These are phyloP conservation scores for Sarcomyxa edulis DNA, from an alignment of 768 basidiomycete genomes.

Conservation along the genomic window DNA sequence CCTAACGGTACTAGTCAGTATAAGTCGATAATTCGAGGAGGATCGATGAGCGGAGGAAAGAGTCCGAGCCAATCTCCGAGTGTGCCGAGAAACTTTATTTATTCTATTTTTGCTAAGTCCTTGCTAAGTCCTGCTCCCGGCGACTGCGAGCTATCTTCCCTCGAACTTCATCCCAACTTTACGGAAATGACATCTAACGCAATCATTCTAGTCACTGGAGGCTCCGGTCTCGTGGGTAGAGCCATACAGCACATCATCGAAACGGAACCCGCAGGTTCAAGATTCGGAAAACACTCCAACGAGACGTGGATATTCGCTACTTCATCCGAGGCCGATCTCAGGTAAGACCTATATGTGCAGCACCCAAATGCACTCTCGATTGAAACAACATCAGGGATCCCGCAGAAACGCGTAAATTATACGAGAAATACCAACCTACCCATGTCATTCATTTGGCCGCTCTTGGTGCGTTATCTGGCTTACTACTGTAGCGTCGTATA, in stretches of 20 bases:
- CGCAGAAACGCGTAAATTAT: conserved; percentile 64
- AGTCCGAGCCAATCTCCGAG: no score
- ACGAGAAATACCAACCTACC: conserved; percentile 89
- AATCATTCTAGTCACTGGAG: conserved; percentile 80
- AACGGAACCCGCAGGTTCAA: conserved; percentile 70
- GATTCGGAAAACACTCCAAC: conserved; percentile 68
- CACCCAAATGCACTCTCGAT: no score
- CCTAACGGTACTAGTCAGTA: no score
- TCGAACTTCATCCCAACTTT: no score
- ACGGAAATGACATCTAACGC: no score
- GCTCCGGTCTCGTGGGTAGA: conserved; percentile 82
- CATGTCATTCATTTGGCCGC: conserved; percentile 97
- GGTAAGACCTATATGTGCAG: conserved; percentile 48
- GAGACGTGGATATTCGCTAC: conserved; percentile 86
- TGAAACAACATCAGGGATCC: conserved; percentile 47
- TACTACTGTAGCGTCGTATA: background rate
- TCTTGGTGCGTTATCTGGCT: conserved; percentile 52
- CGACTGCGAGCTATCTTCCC: no score
- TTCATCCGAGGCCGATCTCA: conserved; percentile 79
- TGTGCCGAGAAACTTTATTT: no score
- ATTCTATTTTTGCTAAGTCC: no score
- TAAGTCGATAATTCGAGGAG: no score
- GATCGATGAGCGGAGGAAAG: no score
- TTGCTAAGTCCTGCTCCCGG: no score
- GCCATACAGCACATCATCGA: conserved; percentile 78